Evolutionary conservation across 1,284 basidiomycete genomes (phyloP), one percentile per base, ranked within the genome.

Genomic region (Pisolithus thermaeus): DNA sequence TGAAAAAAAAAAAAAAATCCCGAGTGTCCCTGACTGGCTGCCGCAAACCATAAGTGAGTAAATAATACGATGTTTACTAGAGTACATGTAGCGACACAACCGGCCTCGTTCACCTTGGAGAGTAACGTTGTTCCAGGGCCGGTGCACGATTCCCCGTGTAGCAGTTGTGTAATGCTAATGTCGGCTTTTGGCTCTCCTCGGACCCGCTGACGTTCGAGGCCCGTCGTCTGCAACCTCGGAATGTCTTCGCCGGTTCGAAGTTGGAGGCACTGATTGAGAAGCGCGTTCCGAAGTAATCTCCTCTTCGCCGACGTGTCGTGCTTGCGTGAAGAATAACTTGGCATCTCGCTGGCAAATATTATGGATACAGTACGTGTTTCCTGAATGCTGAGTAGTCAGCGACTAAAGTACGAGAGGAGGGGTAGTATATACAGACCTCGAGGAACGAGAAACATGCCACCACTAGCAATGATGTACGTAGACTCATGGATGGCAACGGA

Each of bases 291-390:
- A 48, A 7, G 53, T 32, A 9, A 23, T 40, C 12, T 62, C 64
- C 9, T 60, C 65, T 28, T 53, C 52, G 2, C 58, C 61, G 11
- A 90, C 72, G 69, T 90, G 90, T 36, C 94, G 82, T 1, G 90
- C 90, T 72, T 98, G 97, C 0, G 93, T 86, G 70, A 99, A 99
- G 73, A 96, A 96, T 7, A 99, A 70, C 61, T 81, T 83, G 11
- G 87, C 89, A 47, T 89, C 84, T 28, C 90, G 80, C 41, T 87
- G 77, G 18, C 81, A 83, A 22, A 96, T 84, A 68, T 98, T 98
- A 62, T 88, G 80, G 64, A 99, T 91, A 50, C 81, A 81, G 68
- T 99, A 99, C 7, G 79, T 80, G 68, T 99, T 99, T 27, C 92
- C 93, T 90, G 61, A 12, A 52, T 20, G 32, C 20, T 27, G 25